phyloP scores from a whole-genome alignment of 208 protist genomes.

The Trypanosoma melophagium region DNA sequence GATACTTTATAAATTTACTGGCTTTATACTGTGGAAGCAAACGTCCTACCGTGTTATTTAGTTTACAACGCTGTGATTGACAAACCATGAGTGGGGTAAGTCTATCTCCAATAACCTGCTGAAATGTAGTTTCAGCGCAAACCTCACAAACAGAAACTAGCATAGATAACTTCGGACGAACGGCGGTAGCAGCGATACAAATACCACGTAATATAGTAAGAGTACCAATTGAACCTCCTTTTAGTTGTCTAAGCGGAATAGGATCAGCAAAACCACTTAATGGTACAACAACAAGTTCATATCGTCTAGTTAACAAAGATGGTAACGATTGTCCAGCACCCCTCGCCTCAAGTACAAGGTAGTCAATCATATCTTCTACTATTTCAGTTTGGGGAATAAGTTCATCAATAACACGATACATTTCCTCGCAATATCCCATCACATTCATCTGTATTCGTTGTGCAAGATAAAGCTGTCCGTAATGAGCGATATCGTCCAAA shows the following conservation, averaged over 20 bases:
- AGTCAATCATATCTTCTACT: constrained; percentile 71
- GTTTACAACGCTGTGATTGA: constrained; percentile 85
- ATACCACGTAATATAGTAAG: constrained; percentile 84
- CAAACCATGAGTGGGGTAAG: constrained; percentile 81
- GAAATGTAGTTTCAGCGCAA: constrained; percentile 87
- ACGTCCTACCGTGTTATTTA: constrained; percentile 76
- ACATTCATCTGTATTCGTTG: constrained; percentile 88
- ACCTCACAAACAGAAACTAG: constrained; percentile 88
- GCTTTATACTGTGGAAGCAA: constrained; percentile 86
- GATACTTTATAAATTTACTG: constrained; percentile 84
- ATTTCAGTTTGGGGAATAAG: constrained; percentile 50
- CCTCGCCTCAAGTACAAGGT: constrained; percentile 63
- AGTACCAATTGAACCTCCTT: constrained; percentile 71
- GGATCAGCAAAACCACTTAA: constrained; percentile 40
- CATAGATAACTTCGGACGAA: constrained; percentile 82
- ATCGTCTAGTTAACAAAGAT: constrained; percentile 60
- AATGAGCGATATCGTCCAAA: constrained; percentile 67
- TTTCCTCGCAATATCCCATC: constrained; percentile 77
- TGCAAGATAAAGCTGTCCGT: constrained; percentile 71
- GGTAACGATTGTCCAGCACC: constrained; percentile 65
- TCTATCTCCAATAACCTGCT: constrained; percentile 87
- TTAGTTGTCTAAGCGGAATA: constrained; percentile 69
- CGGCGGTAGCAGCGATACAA: constrained; percentile 84
- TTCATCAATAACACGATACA: constrained; percentile 73
- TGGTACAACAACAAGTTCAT: constrained; percentile 72